These are phyloP conservation scores for Candida berthetii DNA, from an alignment of 805 yeast genomes.

Conservation along the genomic window DNA sequence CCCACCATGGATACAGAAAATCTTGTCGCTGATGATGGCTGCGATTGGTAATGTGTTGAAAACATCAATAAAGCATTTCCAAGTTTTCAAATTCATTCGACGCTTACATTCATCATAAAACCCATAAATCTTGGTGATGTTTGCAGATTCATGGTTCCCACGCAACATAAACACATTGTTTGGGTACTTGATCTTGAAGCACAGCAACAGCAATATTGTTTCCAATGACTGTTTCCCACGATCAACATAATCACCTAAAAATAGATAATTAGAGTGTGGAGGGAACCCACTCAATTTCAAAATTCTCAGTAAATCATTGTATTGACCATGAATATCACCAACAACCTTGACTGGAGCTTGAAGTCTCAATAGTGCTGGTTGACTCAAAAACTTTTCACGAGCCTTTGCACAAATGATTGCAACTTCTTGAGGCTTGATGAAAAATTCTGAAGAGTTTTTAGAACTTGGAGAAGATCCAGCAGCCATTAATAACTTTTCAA, in stretches of 20 bases:
- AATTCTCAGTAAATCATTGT: conserved; percentile 81
- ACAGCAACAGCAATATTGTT: conserved; percentile 78
- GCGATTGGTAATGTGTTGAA: conserved; percentile 95
- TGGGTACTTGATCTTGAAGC: conserved; percentile 95
- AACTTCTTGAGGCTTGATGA: conserved; percentile 46
- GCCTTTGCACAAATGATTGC: conserved; percentile 80
- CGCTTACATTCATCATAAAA: conserved; percentile 98
- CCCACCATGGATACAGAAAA: conserved; percentile 87
- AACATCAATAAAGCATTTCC: conserved; percentile 92
- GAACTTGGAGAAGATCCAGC: conserved; percentile 15
- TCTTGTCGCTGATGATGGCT: conserved; percentile 91
- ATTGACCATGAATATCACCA: conserved; percentile 97
- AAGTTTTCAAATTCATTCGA: conserved; percentile 83
- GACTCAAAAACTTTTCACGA: conserved; percentile 81
- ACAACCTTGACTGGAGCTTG: conserved; percentile 76
- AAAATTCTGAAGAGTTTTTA: conserved; percentile 8
- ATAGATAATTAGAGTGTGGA: conserved; percentile 86
- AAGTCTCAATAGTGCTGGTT: conserved; percentile 84
- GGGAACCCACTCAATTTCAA: conserved; percentile 97
- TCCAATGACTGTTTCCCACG: conserved; percentile 95
- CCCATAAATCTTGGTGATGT: conserved; percentile 94
- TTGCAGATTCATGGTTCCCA: conserved; percentile 98
- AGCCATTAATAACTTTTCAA: conserved; percentile 49
- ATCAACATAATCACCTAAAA: conserved; percentile 95
- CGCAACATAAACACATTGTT: conserved; percentile 89